Percentiles rank a stretch among this genome's conserved stretches.
Conservation (phyloP, 176 grass and related monocot genomes). For the Lolium rigidum region DNA sequence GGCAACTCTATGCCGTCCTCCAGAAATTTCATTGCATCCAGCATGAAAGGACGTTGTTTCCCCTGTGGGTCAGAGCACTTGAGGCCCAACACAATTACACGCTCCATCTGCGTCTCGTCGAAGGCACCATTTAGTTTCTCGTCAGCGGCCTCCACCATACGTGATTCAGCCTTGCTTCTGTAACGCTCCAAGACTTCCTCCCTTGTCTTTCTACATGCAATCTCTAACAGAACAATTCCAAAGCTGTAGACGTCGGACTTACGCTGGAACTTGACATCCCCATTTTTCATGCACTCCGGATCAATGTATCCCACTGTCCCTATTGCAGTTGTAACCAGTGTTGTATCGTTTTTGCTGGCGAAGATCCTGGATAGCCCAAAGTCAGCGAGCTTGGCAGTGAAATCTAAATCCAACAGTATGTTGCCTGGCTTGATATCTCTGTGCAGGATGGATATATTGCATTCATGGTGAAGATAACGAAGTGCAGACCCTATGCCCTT, state of each 20-base stretch:
- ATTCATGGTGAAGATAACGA: background rate
- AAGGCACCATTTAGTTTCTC: background rate
- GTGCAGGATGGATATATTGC: background rate
- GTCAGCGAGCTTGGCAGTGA: slow-evolving; percentile 2
- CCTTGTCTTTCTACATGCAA: background rate
- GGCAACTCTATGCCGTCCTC: background rate
- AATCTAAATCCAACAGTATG: background rate
- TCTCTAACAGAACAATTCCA: background rate
- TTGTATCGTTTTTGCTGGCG: background rate
- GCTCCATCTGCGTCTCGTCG: background rate
- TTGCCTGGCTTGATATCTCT: slow-evolving; percentile 4
- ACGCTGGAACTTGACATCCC: background rate
- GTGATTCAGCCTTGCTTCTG: background rate
- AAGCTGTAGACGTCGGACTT: slow-evolving; percentile 24
- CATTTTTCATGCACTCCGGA: background rate
- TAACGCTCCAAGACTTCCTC: background rate
- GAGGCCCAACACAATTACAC: slow-evolving; percentile 4
- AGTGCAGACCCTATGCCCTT: background rate
- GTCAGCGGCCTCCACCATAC: background rate
- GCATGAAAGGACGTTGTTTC: background rate
- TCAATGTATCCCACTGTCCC: background rate
- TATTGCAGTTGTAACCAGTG: background rate
- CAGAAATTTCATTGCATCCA: background rate
- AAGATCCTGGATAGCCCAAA: slow-evolving; percentile 18
- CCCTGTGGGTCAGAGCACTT: background rate